Percentiles rank a stretch among this genome's conserved stretches.
phyloP scores from a whole-genome alignment of 2,329 filamentous ascomycete genomes.

The Emydomyces testavorans region DNA sequence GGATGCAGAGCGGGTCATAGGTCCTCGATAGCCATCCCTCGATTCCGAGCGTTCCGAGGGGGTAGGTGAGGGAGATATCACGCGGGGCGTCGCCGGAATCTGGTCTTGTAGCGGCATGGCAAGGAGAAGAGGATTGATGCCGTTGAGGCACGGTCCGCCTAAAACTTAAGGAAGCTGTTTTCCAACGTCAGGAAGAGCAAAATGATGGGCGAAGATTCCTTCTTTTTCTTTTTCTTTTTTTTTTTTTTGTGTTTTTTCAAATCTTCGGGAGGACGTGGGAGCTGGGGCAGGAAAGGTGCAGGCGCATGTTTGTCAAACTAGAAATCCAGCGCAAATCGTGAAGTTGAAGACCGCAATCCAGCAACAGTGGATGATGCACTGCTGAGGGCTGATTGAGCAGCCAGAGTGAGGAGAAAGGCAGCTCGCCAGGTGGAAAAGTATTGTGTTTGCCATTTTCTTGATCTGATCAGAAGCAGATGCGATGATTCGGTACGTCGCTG shows the following conservation, averaged over 20 bases:
- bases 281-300: neutral
- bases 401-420: too few species aligned
- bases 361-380: neutral
- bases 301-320: neutral
- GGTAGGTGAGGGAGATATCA: slow-evolving; percentile 80
- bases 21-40: slow-evolving; percentile 57
- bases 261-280: neutral
- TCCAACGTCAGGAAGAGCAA: neutral
- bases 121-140: slow-evolving; percentile 11
- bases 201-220: too few species aligned
- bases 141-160: neutral
- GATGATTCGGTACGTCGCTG: neutral
- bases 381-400: neutral
- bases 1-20: slow-evolving; percentile 64
- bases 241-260: too few species aligned
- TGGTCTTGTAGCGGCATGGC: slow-evolving; percentile 41
- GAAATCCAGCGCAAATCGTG: neutral
- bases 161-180: neutral
- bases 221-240: too few species aligned
- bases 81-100: slow-evolving; percentile 68
- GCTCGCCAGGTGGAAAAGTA: too few species aligned
- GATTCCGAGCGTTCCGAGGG: slow-evolving; percentile 40
- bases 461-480: too few species aligned
- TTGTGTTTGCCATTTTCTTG: too few species aligned
- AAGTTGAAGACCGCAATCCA: neutral